Base-by-base conservation (phyloP, 1,284 basidiomycete genomes). In the Cutaneotrichosporon mucoides region DNA sequence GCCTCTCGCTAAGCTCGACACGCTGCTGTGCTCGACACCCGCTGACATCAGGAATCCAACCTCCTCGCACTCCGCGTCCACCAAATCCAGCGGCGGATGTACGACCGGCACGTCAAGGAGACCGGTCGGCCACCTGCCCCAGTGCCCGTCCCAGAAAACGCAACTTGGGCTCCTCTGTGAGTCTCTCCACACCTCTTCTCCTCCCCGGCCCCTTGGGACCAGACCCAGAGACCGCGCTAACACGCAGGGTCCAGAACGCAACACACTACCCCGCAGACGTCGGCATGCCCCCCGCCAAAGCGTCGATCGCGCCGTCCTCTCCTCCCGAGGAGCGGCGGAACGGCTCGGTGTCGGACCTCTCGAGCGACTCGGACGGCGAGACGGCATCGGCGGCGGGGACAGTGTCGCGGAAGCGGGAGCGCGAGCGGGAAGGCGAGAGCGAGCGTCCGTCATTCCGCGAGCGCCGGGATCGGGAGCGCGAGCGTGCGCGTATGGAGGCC, bases 31-130 rank as follows among this genome's bases (percentile, higher is more conserved):
- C 24, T 24, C 24, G 24, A 24, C 24, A 24, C 4, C 5, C 10
- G n/a, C 56, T 61, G 41, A 52, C 48, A 13, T 1, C 56, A 65
- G 63, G 64, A 65, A 62, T 65, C 64, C 9, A 65, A 65, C 54
- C 61, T 65, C 12, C 59, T 65, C 53, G 64, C 64, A 0, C 48
- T 65, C 6, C 57, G 61, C 16, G 64, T 65, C 3, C 47, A 62
- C 54, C 47, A 55, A 12, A 62, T 65, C 43, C 64, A 65, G 53
- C 64, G 61, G 16, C 53, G 61, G 12, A 45, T 65, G 33, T 65
- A 65, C 45, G 61, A 65, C 55, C 58, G 59, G 34, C 42, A 60
- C 61, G 44, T 65, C 24, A 41, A 41, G 3, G 41, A n/a, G 37
- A 38, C 45, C 35, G 64, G 64, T 24, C 34, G 24, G 2, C 50